Percentiles rank a stretch among this genome's conserved stretches.
These are phyloP conservation scores for Eutrema japonicum DNA, from an alignment of 345 rosid genomes.

Conservation along the genomic window DNA sequence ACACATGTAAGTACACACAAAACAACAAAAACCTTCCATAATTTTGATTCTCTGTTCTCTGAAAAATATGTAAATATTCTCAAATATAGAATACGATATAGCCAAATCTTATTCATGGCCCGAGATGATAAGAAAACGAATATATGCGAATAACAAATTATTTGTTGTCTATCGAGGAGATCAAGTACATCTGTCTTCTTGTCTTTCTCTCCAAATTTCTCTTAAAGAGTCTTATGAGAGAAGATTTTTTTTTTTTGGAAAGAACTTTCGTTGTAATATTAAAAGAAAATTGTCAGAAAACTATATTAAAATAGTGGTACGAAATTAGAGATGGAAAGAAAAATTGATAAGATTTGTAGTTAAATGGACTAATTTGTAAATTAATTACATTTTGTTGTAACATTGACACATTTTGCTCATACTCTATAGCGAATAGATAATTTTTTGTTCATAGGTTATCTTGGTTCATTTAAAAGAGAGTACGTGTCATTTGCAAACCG, in stretches of 20 bases:
- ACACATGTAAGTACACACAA: slow-evolving; percentile 35
- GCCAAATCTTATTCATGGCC: slow-evolving; percentile 42
- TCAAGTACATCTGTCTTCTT: slow-evolving; percentile 46
- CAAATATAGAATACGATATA: slow-evolving; percentile 18
- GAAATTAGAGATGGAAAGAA: background rate
- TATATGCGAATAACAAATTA: slow-evolving; percentile 30
- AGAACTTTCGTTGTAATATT: slow-evolving; percentile 20
- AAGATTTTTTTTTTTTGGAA: background rate
- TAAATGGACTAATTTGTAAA: background rate
- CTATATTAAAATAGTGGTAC: background rate
- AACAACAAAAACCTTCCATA: slow-evolving; percentile 26
- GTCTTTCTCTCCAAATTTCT: slow-evolving; percentile 21
- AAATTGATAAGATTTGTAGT: background rate
- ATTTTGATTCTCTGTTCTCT: slow-evolving; percentile 42
- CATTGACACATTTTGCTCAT: background rate
- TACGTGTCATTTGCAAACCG: too few relatives aligned
- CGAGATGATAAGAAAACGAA: slow-evolving; percentile 44
- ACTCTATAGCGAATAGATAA: background rate
- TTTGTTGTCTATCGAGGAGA: slow-evolving; percentile 37
- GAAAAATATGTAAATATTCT: slow-evolving; percentile 30
- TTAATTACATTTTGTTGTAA: background rate
- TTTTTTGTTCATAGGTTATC: background rate
- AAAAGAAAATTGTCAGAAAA: background rate
- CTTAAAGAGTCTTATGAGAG: slow-evolving; percentile 25
- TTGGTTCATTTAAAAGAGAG: background rate